A percentile compares a stretch with the other conserved stretches of the same genome.
Conservation (phyloP, 352 stramenopile species). For the Phytopythium boreale region DNA sequence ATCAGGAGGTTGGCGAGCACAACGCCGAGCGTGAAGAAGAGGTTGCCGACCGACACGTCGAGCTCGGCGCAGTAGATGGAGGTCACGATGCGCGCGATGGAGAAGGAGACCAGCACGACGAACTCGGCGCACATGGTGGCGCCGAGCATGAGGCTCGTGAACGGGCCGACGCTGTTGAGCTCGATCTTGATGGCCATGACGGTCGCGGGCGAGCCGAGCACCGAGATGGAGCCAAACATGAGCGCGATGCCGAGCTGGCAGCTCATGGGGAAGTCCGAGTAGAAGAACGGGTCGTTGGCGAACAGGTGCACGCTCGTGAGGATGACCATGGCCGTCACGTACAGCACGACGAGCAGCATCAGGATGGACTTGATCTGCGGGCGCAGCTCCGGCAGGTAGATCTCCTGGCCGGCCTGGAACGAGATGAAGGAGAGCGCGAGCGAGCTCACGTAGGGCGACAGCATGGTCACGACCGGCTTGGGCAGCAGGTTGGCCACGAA, state of each 20-base stretch:
- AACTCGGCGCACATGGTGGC: conserved; percentile 71
- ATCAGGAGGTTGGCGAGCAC: conserved; percentile 55
- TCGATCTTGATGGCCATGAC: conserved; percentile 82
- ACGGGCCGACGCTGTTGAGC: conserved; percentile 65
- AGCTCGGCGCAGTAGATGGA: conserved; percentile 62
- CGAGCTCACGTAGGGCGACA: conserved; percentile 51
- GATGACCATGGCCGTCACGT: conserved; percentile 52
- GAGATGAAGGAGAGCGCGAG: conserved; percentile 74
- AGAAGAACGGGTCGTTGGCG: conserved; percentile 60
- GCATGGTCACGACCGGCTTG: conserved; percentile 30
- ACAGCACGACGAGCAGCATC: conserved; percentile 43
- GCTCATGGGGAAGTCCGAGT: conserved; percentile 34
- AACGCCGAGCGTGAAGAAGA: conserved; percentile 54
- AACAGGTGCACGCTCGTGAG: conserved; percentile 40
- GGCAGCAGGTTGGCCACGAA: conserved; percentile 53
- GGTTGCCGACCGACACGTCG: conserved; percentile 41
- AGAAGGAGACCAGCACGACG: conserved; percentile 69
- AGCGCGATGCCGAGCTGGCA: conserved; percentile 66
- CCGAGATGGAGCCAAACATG: conserved; percentile 73
- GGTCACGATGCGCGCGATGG: conserved; percentile 54
- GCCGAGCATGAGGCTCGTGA: conserved; percentile 74
- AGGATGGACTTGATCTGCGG: conserved; percentile 64
- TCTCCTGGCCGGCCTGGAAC: conserved; percentile 70
- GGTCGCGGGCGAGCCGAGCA: conserved; percentile 59
- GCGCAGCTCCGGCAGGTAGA: conserved; percentile 59